Evolutionary conservation across 208 protist genomes (phyloP).

Genomic region (Leishmania mexicana): DNA sequence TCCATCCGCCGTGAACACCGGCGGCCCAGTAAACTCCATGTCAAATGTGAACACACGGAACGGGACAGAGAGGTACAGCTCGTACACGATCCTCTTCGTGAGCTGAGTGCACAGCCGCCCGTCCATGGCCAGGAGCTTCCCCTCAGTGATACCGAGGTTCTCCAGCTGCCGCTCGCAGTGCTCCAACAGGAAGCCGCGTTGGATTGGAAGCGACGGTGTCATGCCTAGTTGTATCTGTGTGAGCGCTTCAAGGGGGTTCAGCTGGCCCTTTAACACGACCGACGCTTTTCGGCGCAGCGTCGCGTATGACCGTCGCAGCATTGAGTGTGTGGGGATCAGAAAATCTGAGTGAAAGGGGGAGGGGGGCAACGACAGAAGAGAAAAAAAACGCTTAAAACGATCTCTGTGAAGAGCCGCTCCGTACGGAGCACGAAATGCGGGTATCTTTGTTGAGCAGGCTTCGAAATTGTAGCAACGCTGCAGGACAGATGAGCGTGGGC

Average conservation of each 20-base stretch:
- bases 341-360: background rate
- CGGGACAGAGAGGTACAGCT: slow-evolving; percentile 86
- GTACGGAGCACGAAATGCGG: background rate
- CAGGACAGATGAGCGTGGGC: background rate
- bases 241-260: slow-evolving; percentile 75
- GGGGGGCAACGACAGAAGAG: slow-evolving; percentile 1
- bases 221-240: slow-evolving; percentile 88
- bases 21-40: slow-evolving; percentile 89
- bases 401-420: background rate
- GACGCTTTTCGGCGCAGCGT: slow-evolving; percentile 5
- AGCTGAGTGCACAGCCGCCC: slow-evolving; percentile 63
- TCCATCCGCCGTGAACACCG: slow-evolving; percentile 81
- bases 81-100: slow-evolving; percentile 69
- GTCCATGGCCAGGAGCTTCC: slow-evolving; percentile 86
- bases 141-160: slow-evolving; percentile 69
- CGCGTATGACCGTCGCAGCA: slow-evolving; percentile 8
- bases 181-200: slow-evolving; percentile 83
- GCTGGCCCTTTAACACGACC: slow-evolving; percentile 17
- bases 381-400: background rate
- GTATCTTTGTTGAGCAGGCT: background rate
- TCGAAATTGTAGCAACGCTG: background rate
- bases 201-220: slow-evolving; percentile 56
- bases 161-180: slow-evolving; percentile 75
- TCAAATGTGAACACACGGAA: slow-evolving; percentile 90
- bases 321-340: background rate